Evolutionary conservation across 1,284 basidiomycete species (phyloP).

Genomic region (Tylopilus sp.): DNA sequence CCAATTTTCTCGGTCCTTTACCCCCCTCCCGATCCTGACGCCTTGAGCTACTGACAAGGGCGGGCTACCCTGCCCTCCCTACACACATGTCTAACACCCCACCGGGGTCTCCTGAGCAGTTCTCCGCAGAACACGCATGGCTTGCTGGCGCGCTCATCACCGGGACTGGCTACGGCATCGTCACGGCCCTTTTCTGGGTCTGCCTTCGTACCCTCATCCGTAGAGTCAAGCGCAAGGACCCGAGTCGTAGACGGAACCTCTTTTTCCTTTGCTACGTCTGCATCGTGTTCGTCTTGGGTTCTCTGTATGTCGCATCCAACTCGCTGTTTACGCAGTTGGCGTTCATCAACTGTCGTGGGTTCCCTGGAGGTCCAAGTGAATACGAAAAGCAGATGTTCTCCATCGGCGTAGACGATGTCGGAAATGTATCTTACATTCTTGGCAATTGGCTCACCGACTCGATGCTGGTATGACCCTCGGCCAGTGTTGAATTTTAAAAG

Average conservation of each 20-base stretch:
- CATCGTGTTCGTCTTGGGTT: conserved; percentile 27
- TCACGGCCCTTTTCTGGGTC: conserved; percentile 26
- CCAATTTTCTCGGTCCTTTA: conserved; percentile 6
- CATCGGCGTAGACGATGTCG: conserved; percentile 22
- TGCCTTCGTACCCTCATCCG: conserved; percentile 23
- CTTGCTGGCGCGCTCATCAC: conserved; percentile 29
- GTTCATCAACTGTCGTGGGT: conserved; percentile 35
- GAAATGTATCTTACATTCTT: conserved; percentile 28
- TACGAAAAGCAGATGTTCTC: conserved; percentile 26
- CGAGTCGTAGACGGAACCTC: conserved; percentile 9
- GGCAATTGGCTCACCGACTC: conserved; percentile 32
- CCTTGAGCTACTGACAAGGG: background rate
- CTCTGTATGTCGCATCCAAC: conserved; percentile 31
- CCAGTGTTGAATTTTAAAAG: background rate
- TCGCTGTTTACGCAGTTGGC: conserved; percentile 30
- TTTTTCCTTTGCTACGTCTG: conserved; percentile 28
- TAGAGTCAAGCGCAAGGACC: conserved; percentile 14
- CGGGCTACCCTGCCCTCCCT: conserved; percentile 3
- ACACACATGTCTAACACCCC: conserved; percentile 27
- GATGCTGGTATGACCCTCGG: conserved; percentile 24
- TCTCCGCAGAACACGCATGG: conserved; percentile 30
- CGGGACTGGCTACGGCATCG: conserved; percentile 26
- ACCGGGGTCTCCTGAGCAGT: conserved; percentile 19
- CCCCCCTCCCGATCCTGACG: background rate
- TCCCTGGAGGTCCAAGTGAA: conserved; percentile 28